Evolutionary conservation across 305 asterid species (phyloP), one percentile per base, ranked within the genome.

Genomic region (Rubia peregrina): DNA sequence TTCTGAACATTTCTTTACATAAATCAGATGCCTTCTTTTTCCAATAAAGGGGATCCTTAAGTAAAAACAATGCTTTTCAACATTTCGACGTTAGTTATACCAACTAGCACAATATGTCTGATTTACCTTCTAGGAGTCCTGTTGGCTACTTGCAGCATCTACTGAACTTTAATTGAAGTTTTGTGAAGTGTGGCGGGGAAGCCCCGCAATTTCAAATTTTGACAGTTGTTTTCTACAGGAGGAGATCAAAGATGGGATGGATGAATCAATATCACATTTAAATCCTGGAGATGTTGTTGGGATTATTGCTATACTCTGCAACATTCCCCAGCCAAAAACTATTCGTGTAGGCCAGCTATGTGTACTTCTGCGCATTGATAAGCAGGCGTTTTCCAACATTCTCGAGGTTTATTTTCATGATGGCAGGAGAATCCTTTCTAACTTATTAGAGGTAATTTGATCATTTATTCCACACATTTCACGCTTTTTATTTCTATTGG

Each of bases 261-360:
- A 90, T 81, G 96, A 88, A 11, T 83, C 82, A 0, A 79, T 82
- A 53, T 75, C 96, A 9, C 81, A 75, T 77, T 78, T 94, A 38
- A 87, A 88, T 80, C 88, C 83, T 17, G 76, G 83, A 80, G 82
- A 88, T 81, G 83, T 75, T 73, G 90, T 91, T 61, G 99, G 99
- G 72, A 94, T 86, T 65, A 75, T 90, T 74, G 85, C 99, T 60
- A 77, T 91, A 55, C 89, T 94, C 62, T 89, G 96, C 85, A 89
- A 91, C 85, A 81, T 94, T 72, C 98, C 98, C 72, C 98, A 94
- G 81, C 98, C 97, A 38, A 88, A 87, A 70, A 87, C 98, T 19
- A 90, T 94, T 59, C 97, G 95, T 13, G 99, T 90, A 26, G 77
- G 88, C 63, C 94, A 89, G 74, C 76, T 91, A 10, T 94, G 94